These are phyloP conservation scores for Gardenia jasminoides DNA, from an alignment of 257 asterid species.

Conservation along the genomic window DNA sequence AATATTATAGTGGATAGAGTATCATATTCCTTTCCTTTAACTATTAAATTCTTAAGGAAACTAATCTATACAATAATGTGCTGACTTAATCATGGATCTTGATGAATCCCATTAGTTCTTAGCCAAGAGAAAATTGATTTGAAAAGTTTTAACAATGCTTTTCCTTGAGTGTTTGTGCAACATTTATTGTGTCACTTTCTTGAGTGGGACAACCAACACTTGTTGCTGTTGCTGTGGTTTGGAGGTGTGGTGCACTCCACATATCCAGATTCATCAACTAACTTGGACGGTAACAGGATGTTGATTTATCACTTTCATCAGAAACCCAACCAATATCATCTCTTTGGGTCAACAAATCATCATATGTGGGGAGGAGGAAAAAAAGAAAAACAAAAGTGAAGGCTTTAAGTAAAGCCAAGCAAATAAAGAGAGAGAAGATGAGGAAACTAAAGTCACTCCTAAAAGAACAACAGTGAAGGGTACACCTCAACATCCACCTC, in stretches of 20 bases:
- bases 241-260: constrained; percentile 29
- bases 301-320: constrained; percentile 21
- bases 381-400: background rate
- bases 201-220: constrained; percentile 25
- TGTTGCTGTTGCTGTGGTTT: constrained; percentile 2
- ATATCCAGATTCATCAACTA: constrained; percentile 27
- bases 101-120: constrained; percentile 26
- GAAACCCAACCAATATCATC: constrained; percentile 31
- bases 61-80: constrained; percentile 6
- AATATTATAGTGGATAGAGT: background rate
- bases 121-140: constrained; percentile 5
- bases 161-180: background rate
- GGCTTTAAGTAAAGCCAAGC: constrained; percentile 25
- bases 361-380: background rate
- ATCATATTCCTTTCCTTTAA: constrained; percentile 2
- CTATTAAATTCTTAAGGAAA: no score
- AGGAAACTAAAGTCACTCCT: constrained; percentile 17
- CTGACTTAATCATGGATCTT: constrained; percentile 10
- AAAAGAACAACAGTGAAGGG: background rate
- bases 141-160: background rate
- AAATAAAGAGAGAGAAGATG: constrained; percentile 26
- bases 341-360: constrained; percentile 49
- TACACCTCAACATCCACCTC: constrained; percentile 32
- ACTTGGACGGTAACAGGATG: constrained; percentile 19
- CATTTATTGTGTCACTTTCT: constrained; percentile 26